phyloP scores from a whole-genome alignment of 148 eudicot species.

The Cornus florida region DNA sequence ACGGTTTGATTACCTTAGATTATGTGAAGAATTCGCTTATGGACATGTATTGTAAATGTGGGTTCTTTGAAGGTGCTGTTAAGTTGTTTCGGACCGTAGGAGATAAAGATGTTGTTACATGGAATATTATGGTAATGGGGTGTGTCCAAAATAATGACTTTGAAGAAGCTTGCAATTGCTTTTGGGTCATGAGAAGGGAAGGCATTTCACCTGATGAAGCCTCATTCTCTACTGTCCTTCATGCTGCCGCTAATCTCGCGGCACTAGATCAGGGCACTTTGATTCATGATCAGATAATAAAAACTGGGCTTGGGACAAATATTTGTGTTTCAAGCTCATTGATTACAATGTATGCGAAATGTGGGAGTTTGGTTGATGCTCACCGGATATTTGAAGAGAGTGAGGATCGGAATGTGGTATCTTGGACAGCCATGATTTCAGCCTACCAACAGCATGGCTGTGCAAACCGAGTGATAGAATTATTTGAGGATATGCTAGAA shows the following conservation, averaged over 20 bases:
- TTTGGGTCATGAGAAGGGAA: slow-evolving; percentile 36
- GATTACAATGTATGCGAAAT: slow-evolving; percentile 45
- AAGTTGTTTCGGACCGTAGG: slow-evolving; percentile 27
- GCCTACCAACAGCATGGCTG: too few species aligned
- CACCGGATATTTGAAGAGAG: slow-evolving; percentile 27
- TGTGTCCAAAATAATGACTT: slow-evolving; percentile 27
- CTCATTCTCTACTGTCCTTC: slow-evolving; percentile 34
- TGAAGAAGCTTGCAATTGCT: slow-evolving; percentile 46
- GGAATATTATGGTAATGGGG: slow-evolving; percentile 46
- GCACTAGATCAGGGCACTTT: slow-evolving; percentile 40
- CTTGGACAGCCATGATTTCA: too few species aligned
- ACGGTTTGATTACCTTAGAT: slow-evolving; percentile 21
- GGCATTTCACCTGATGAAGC: slow-evolving; percentile 38
- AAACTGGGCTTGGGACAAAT: slow-evolving; percentile 32
- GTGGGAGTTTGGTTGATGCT: slow-evolving; percentile 41
- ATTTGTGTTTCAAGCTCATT: slow-evolving; percentile 33
- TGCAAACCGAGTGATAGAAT: too few species aligned
- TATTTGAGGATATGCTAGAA: too few species aligned
- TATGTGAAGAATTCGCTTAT: slow-evolving; percentile 46
- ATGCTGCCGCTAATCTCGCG: slow-evolving; percentile 35
- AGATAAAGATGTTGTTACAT: slow-evolving; percentile 43
- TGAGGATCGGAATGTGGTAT: slow-evolving; percentile 2
- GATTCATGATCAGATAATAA: slow-evolving; percentile 36
- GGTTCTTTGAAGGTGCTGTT: slow-evolving; percentile 24
- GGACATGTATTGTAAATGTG: slow-evolving; percentile 48